Evolutionary conservation across 2,329 filamentous ascomycete species (phyloP).

Genomic region (Penicillium palitans): DNA sequence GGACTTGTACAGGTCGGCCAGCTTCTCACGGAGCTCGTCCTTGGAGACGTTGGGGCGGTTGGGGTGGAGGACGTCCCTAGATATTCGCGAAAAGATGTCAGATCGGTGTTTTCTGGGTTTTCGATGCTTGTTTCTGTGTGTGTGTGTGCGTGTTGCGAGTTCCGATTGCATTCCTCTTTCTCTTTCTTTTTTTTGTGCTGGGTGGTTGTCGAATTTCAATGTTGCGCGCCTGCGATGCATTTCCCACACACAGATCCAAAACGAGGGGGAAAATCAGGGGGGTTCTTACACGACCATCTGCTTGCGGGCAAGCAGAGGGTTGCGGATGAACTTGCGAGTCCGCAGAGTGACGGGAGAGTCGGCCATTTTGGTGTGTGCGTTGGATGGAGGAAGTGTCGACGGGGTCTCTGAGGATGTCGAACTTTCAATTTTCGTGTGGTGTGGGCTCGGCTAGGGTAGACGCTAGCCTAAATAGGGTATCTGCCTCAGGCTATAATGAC

Average conservation of each 20-base stretch:
- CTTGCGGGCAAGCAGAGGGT: slow-evolving; percentile 97
- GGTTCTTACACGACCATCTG: slow-evolving; percentile 98
- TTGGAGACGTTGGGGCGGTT: slow-evolving; percentile 98
- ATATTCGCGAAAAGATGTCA: slow-evolving; percentile 26
- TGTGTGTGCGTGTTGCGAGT: slow-evolving; percentile 5
- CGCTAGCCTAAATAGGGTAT: slow-evolving; percentile 31
- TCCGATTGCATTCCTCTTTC: slow-evolving; percentile 5
- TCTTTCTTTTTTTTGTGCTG: not conserved
- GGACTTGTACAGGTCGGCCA: slow-evolving; percentile 95
- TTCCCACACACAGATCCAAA: slow-evolving; percentile 19
- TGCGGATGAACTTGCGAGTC: slow-evolving; percentile 99
- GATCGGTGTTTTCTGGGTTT: slow-evolving; percentile 14
- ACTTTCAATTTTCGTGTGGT: slow-evolving; percentile 44
- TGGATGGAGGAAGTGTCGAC: slow-evolving; percentile 25
- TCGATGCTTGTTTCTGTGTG: slow-evolving; percentile 11
- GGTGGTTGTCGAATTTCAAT: slow-evolving; percentile 11
- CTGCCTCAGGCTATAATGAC: slow-evolving; percentile 15
- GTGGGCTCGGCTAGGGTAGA: slow-evolving; percentile 46
- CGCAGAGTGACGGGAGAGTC: slow-evolving; percentile 77
- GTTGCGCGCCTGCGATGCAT: slow-evolving; percentile 12
- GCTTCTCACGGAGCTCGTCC: slow-evolving; percentile 95
- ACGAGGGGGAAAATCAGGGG: slow-evolving; percentile 17
- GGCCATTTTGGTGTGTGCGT: slow-evolving; percentile 68
- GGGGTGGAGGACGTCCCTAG: slow-evolving; percentile 98
- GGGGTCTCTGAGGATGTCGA: slow-evolving; percentile 26